These are phyloP conservation scores for Komagataella populi DNA, from an alignment of 805 yeast species.

Conservation along the genomic window DNA sequence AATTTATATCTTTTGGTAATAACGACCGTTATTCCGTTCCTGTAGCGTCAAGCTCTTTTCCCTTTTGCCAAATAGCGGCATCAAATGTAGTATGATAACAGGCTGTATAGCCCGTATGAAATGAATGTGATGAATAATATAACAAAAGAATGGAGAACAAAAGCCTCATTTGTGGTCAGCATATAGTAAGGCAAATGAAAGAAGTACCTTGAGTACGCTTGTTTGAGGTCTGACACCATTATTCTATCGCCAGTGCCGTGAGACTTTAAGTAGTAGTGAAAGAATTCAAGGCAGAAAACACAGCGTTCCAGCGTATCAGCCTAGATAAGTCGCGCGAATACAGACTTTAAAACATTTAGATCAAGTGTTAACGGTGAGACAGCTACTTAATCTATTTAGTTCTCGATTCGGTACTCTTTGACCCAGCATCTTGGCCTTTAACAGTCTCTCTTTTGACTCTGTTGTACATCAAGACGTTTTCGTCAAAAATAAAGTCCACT, in stretches of 20 bases:
- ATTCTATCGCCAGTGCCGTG: not conserved
- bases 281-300: not conserved
- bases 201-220: slow-evolving; percentile 19
- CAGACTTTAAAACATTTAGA: not conserved
- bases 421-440: slow-evolving; percentile 13
- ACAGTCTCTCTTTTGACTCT: slow-evolving; percentile 47
- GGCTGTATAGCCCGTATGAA: slow-evolving; percentile 2
- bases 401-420: not conserved
- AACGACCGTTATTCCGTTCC: not conserved
- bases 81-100: not conserved
- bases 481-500: slow-evolving; percentile 55
- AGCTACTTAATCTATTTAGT: not conserved
- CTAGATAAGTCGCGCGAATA: not conserved
- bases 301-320: not conserved
- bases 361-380: not conserved
- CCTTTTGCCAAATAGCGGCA: not conserved
- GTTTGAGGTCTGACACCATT: not conserved
- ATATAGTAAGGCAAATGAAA: slow-evolving; percentile 32
- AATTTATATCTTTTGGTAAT: not conserved
- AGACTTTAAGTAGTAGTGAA: not conserved
- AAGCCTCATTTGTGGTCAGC: slow-evolving; percentile 31
- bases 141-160: slow-evolving; percentile 14
- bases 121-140: slow-evolving; percentile 1
- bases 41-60: not conserved
- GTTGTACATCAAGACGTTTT: slow-evolving; percentile 60